phyloP scores from a whole-genome alignment of 2,329 filamentous ascomycete species.

The Ophiostoma sp. region DNA sequence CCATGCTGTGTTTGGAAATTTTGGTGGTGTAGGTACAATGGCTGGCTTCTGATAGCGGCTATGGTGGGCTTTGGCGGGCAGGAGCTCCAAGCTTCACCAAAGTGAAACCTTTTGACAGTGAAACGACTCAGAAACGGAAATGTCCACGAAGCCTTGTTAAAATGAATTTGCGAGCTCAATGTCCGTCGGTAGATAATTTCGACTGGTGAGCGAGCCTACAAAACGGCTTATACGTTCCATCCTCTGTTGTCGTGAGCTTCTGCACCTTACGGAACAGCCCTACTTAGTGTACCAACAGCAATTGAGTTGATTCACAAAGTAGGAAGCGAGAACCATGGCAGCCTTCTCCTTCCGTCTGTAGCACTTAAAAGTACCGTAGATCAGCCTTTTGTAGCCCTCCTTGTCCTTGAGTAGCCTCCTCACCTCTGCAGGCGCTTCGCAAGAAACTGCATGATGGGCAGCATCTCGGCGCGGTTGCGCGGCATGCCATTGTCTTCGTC shows the following conservation, averaged over 20 bases:
- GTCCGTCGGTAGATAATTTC: no score
- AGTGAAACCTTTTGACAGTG: not conserved
- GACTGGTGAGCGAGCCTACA: not conserved
- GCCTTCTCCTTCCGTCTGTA: no score
- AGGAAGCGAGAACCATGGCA: not conserved
- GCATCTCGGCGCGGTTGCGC: constrained; percentile 77
- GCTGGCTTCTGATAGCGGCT: not conserved
- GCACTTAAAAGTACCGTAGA: no score
- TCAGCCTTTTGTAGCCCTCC: no score
- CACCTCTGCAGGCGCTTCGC: constrained; percentile 58
- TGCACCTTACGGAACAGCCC: not conserved
- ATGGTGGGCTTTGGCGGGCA: not conserved
- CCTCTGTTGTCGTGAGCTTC: not conserved
- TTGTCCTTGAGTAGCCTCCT: not conserved
- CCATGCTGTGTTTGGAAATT: not conserved
- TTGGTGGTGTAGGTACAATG: not conserved
- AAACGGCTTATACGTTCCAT: no score
- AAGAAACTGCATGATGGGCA: constrained; percentile 85
- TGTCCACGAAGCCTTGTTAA: not conserved
- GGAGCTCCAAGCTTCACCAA: not conserved
- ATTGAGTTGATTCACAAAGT: not conserved
- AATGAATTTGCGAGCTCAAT: not conserved
- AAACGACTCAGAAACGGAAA: not conserved
- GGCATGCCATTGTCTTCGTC: constrained; percentile 74
- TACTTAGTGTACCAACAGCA: not conserved